phyloP scores from a whole-genome alignment of 2,329 filamentous ascomycete genomes.

The Apiospora saccharicola region DNA sequence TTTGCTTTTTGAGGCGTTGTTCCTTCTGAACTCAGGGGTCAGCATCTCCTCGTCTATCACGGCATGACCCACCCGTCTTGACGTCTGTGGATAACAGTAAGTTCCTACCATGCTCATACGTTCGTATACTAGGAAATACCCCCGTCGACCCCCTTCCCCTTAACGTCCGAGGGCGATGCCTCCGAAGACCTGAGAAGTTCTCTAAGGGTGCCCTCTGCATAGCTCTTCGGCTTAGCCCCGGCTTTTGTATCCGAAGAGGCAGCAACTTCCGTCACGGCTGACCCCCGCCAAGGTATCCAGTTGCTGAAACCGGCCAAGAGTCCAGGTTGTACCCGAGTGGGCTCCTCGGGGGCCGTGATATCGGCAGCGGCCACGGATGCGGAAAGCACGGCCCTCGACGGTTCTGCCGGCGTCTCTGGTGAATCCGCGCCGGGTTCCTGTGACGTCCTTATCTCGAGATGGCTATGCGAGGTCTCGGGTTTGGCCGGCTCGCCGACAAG shows the following conservation, averaged over 20 bases:
- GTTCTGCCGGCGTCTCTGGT: constrained; percentile 39
- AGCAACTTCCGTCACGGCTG: constrained; percentile 29
- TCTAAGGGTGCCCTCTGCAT: constrained; percentile 64
- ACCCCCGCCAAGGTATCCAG: constrained; percentile 56
- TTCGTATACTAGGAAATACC: not conserved
- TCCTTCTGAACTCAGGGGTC: not conserved
- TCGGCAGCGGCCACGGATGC: constrained; percentile 39
- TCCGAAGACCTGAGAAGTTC: constrained; percentile 55
- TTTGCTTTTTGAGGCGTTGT: not conserved
- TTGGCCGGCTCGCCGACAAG: constrained; percentile 64
- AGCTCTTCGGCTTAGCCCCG: constrained; percentile 45
- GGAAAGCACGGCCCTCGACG: constrained; percentile 34
- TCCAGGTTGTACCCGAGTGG: constrained; percentile 26
- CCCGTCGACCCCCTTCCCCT: constrained; percentile 37
- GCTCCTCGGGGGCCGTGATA: constrained; percentile 38
- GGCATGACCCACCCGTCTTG: not conserved
- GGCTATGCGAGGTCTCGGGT: constrained; percentile 62
- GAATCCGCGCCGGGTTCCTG: constrained; percentile 35
- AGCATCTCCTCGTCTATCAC: not conserved
- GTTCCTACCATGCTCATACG: not conserved
- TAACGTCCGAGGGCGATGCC: constrained; percentile 32
- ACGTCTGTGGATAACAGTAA: not conserved
- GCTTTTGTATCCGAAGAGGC: constrained; percentile 33
- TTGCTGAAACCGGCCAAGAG: constrained; percentile 50
- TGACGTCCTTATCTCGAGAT: constrained; percentile 54